Evolutionary conservation across 139 green algal species (phyloP).

Genomic region (Astrephomene gubernaculifera): DNA sequence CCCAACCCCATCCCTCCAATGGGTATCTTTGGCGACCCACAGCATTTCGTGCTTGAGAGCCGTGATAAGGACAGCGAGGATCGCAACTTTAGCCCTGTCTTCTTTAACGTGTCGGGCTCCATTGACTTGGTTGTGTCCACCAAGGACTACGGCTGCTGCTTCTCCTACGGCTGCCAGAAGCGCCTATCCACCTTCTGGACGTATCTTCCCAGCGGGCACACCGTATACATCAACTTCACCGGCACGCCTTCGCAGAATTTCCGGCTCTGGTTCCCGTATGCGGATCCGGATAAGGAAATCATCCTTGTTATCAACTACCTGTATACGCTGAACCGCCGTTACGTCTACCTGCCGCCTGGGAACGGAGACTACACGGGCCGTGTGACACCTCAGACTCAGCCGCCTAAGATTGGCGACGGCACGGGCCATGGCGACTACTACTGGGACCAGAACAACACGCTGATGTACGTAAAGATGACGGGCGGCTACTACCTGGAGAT

Average conservation of each 20-base stretch:
- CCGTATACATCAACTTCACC: slow-evolving; percentile 51
- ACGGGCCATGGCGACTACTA: slow-evolving; percentile 47
- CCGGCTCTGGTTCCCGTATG: slow-evolving; percentile 61
- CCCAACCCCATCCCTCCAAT: slow-evolving; percentile 36
- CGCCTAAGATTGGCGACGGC: slow-evolving; percentile 35
- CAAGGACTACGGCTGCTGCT: slow-evolving; percentile 76
- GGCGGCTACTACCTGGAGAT: slow-evolving; percentile 48
- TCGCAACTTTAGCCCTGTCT: slow-evolving; percentile 69
- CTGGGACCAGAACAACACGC: slow-evolving; percentile 49
- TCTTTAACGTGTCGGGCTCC: slow-evolving; percentile 51
- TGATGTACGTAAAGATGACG: slow-evolving; percentile 51
- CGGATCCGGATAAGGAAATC: slow-evolving; percentile 42
- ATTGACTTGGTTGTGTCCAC: slow-evolving; percentile 46
- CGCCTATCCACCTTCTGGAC: slow-evolving; percentile 64
- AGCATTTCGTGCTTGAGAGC: slow-evolving; percentile 67
- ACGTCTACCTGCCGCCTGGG: neutral
- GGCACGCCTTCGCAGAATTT: slow-evolving; percentile 54
- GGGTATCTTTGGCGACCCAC: slow-evolving; percentile 64
- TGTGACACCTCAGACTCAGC: slow-evolving; percentile 5
- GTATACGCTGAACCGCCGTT: slow-evolving; percentile 39
- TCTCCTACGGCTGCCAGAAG: slow-evolving; percentile 60
- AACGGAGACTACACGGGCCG: neutral
- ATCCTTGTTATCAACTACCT: slow-evolving; percentile 55
- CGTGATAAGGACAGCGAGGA: slow-evolving; percentile 68
- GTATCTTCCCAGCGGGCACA: slow-evolving; percentile 49